Evolutionary conservation across 495 filamentous ascomycete species (phyloP).

Genomic region (Trichocladium antarcticum): DNA sequence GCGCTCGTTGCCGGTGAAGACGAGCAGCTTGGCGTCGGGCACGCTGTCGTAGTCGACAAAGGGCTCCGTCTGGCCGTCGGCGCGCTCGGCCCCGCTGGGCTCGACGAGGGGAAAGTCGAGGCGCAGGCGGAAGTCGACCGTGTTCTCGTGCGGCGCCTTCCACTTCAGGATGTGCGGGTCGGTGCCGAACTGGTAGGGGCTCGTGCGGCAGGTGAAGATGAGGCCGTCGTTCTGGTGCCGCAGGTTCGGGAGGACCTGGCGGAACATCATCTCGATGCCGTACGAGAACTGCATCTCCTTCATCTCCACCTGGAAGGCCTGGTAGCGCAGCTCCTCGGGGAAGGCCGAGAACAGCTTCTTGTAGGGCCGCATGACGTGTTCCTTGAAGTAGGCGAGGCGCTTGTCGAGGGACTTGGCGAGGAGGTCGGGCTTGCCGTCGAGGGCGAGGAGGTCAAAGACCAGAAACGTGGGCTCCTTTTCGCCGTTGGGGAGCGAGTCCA

Average conservation of each 20-base stretch:
- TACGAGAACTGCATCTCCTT: conserved; percentile 84
- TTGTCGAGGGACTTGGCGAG: conserved; percentile 67
- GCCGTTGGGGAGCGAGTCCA: conserved; percentile 56
- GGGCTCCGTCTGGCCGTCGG: conserved; percentile 45
- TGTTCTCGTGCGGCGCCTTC: conserved; percentile 90
- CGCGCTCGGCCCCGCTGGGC: conserved; percentile 55
- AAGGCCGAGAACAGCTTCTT: conserved; percentile 54
- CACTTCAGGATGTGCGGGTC: conserved; percentile 92
- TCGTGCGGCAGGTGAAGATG: conserved; percentile 86
- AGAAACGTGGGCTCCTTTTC: conserved; percentile 62
- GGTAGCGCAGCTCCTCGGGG: conserved; percentile 55
- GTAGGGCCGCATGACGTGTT: conserved; percentile 71
- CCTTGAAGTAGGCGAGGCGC: conserved; percentile 73
- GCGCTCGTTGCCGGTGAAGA: conserved; percentile 39
- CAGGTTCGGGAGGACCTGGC: conserved; percentile 65
- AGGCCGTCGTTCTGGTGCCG: conserved; percentile 91
- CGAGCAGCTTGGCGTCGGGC: conserved; percentile 39
- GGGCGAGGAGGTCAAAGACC: conserved; percentile 82
- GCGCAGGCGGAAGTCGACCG: conserved; percentile 74
- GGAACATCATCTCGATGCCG: conserved; percentile 83
- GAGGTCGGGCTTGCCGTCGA: conserved; percentile 68
- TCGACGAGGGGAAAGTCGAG: conserved; percentile 65
- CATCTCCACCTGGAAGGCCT: conserved; percentile 70
- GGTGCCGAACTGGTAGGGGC: conserved; percentile 77
- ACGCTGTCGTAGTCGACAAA: conserved; percentile 46